Conservation (phyloP, 1,284 basidiomycete genomes). For the Trichosporon coremiiforme region DNA sequence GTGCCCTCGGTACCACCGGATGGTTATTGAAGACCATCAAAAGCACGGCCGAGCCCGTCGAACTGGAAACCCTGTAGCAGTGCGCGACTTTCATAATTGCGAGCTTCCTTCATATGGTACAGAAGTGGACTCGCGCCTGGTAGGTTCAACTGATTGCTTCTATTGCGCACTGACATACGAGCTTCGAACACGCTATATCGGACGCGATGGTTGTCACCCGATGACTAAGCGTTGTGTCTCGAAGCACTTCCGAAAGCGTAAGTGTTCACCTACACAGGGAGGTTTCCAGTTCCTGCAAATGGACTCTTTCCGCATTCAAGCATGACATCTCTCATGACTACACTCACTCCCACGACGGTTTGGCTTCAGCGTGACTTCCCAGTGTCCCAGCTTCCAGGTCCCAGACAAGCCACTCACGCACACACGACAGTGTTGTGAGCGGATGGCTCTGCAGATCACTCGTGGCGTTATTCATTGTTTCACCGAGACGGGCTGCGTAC, state of each 20-base stretch:
- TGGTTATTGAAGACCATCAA: not conserved
- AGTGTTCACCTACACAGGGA: not conserved
- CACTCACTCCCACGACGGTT: too few species aligned
- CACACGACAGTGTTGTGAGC: not conserved
- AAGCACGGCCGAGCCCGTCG: not conserved
- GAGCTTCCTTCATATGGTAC: too few species aligned
- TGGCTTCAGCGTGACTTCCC: not conserved
- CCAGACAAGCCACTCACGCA: not conserved
- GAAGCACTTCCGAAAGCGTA: constrained; percentile 1
- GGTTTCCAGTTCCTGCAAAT: too few species aligned
- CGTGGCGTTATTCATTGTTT: constrained; percentile 12
- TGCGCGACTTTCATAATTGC: too few species aligned
- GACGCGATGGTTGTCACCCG: not conserved
- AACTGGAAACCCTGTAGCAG: not conserved
- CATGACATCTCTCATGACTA: too few species aligned
- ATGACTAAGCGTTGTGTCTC: not conserved
- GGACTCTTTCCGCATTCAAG: too few species aligned
- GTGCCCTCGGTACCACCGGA: not conserved
- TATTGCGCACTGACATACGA: not conserved
- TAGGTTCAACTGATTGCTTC: not conserved
- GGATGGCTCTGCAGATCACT: constrained; percentile 12
- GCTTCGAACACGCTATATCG: not conserved
- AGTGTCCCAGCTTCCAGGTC: not conserved
- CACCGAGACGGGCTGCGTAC: not conserved
- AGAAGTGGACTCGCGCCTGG: not conserved